These are phyloP conservation scores for Speleostelium caveatum DNA, from an alignment of 78 protist genomes.

Conservation along the genomic window DNA sequence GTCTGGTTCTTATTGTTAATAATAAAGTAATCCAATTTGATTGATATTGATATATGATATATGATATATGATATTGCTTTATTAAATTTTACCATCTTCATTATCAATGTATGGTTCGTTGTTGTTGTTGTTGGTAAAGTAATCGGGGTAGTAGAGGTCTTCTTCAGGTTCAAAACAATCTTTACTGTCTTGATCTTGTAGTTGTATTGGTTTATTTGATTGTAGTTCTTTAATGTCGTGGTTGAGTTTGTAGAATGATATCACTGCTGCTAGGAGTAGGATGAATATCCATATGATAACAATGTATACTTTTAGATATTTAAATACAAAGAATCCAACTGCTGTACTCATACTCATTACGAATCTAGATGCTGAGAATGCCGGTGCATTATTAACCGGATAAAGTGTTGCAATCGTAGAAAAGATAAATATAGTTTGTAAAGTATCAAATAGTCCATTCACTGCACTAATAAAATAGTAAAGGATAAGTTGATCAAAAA, in stretches of 20 bases:
- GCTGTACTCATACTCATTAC: neutral
- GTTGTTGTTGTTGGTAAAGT: neutral
- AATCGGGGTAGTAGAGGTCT: neutral
- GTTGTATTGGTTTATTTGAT: neutral
- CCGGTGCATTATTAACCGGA: conserved; percentile 25
- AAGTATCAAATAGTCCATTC: conserved; percentile 43
- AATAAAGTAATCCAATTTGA: no score
- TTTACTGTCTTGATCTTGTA: neutral
- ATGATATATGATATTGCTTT: no score
- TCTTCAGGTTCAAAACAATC: neutral
- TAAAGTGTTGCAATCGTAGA: conserved; percentile 4
- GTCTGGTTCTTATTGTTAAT: no score
- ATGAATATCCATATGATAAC: conserved; percentile 4
- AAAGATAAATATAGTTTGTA: conserved; percentile 28
- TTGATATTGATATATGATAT: no score
- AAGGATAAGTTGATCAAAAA: neutral
- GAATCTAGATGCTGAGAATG: conserved; percentile 37
- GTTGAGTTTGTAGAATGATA: neutral
- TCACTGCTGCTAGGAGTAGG: neutral
- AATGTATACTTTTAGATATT: neutral
- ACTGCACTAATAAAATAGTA: conserved; percentile 3
- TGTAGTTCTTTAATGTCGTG: neutral
- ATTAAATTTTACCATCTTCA: no score
- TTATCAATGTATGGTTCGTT: no score
- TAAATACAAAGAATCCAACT: conserved; percentile 9